A percentile compares a stretch with the other conserved stretches of the same genome.
Conservation (phyloP, 805 yeast genomes). For the Starmerella bombi region DNA sequence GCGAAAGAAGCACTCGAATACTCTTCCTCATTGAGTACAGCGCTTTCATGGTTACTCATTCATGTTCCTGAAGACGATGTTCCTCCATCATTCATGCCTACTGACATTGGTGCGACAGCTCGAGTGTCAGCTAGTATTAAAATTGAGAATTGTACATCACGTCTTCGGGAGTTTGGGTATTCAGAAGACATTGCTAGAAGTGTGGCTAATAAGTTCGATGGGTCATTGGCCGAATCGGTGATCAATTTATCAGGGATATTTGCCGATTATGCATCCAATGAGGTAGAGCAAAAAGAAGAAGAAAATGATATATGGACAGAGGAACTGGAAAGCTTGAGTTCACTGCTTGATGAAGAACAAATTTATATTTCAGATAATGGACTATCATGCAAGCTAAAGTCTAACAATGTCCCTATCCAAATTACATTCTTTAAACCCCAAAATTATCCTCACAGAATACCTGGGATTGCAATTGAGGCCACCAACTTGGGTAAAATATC, state of each 20-base stretch:
- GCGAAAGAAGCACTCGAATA: slow-evolving; percentile 58
- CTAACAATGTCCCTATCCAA: slow-evolving; percentile 7
- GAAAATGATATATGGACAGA: slow-evolving; percentile 50
- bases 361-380: slow-evolving; percentile 17
- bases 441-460: slow-evolving; percentile 51
- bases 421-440: slow-evolving; percentile 33
- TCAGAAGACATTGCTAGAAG: slow-evolving; percentile 50
- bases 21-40: slow-evolving; percentile 34
- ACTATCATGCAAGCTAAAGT: slow-evolving; percentile 9
- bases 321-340: slow-evolving; percentile 54
- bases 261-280: slow-evolving; percentile 14
- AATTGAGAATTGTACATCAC: slow-evolving; percentile 43
- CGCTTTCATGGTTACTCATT: slow-evolving; percentile 65
- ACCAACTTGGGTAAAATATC: slow-evolving; percentile 24
- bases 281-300: slow-evolving; percentile 4
- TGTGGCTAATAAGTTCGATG: slow-evolving; percentile 29
- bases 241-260: slow-evolving; percentile 28
- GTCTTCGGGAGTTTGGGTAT: slow-evolving; percentile 54
- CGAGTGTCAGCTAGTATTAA: slow-evolving; percentile 38
- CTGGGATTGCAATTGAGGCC: slow-evolving; percentile 51
- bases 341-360: slow-evolving; percentile 40
- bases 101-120: slow-evolving; percentile 25
- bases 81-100: slow-evolving; percentile 36
- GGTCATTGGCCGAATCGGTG: slow-evolving; percentile 31
- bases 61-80: slow-evolving; percentile 92